Evolutionary conservation across 371 early-diverging fungal species (phyloP), one percentile per base, ranked within the genome.

Genomic region (Syncephalastrum monosporum): DNA sequence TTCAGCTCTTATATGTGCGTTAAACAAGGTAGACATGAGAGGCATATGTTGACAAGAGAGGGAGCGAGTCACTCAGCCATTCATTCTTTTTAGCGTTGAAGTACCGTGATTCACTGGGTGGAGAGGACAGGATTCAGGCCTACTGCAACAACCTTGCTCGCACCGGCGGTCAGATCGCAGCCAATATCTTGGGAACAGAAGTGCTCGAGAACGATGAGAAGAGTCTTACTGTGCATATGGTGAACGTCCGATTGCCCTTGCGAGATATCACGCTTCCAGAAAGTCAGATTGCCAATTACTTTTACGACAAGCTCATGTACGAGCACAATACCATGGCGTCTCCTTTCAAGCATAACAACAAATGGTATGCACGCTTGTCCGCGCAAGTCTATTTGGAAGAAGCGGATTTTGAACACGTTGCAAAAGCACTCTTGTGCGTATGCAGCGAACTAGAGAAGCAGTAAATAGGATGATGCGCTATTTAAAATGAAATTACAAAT

Each of bases 351-450:
- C 82, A 83, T 53, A 68, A 69, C n/a, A 75, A 71, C 1, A 24
- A 58, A 16, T 78, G 82, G 64, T 87, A 66, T 24, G 65, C 79
- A 6, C 83, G 90, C 13, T 62, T 85, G 7, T 79, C 80, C 12
- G 69, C 82, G 0, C 88, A 89, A 53, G 74, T 88, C 41, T 88
- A 85, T 50, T 72, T 78, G 29, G 81, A 77, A 49, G 42, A 79
- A 45, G 55, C 59, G 4, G 87, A 89, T 55, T 83, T 81, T 59
- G 63, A 68, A 44, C 53, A 67, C n/a, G 65, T 76, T 29, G 77
- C 61, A 15, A 58, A 79, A 15, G 77, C 82, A 16, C 65, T 84
- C 57, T 56, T 71, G 56, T 59, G 67, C 25, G 63, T 74, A 3
- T 61, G 72, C 42, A 63, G 67, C n/a, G 67, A 64, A 41, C 49